A percentile compares a stretch with the other conserved stretches of the same genome.
phyloP scores from a whole-genome alignment of 345 rosid genomes.

The Punica granatum region DNA sequence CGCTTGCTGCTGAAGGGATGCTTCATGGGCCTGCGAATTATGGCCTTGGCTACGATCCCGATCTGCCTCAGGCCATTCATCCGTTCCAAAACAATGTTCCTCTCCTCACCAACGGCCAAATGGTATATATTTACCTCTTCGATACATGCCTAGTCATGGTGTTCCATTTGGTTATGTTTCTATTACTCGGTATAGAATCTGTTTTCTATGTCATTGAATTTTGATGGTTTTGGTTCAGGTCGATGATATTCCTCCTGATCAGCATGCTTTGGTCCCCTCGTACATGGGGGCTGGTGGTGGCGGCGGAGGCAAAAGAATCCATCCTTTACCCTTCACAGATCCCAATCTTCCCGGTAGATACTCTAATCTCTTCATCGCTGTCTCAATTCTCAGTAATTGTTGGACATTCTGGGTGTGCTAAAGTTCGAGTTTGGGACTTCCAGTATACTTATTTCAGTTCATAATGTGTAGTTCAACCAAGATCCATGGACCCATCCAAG shows the following conservation, averaged over 20 bases:
- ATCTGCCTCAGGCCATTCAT: conserved; percentile 17
- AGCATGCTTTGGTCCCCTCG: conserved; percentile 42
- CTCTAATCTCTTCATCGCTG: neutral
- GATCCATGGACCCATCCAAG: conserved; percentile 42
- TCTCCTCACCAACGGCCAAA: conserved; percentile 32
- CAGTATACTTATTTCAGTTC: neutral
- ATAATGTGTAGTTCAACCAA: conserved; percentile 27
- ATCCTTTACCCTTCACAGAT: conserved; percentile 24
- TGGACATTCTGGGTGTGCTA: too few relatives aligned
- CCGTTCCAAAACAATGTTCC: conserved; percentile 19
- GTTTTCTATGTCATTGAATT: neutral
- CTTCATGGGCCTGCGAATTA: conserved; percentile 21
- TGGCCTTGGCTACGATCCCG: conserved; percentile 18
- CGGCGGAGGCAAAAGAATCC: conserved; percentile 24
- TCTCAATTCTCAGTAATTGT: neutral
- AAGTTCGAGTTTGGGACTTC: neutral
- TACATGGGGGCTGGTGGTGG: conserved; percentile 19
- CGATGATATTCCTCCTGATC: conserved; percentile 33
- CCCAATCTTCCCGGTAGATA: conserved; percentile 19
- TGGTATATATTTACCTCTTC: conserved; percentile 16
- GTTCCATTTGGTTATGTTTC: neutral
- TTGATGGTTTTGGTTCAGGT: conserved; percentile 15
- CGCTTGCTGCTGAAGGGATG: conserved; percentile 13
- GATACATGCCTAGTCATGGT: neutral
- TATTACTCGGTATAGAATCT: neutral